These are phyloP conservation scores for Trichosporon coremiiforme DNA, from an alignment of 1,284 basidiomycete genomes.

Conservation along the genomic window DNA sequence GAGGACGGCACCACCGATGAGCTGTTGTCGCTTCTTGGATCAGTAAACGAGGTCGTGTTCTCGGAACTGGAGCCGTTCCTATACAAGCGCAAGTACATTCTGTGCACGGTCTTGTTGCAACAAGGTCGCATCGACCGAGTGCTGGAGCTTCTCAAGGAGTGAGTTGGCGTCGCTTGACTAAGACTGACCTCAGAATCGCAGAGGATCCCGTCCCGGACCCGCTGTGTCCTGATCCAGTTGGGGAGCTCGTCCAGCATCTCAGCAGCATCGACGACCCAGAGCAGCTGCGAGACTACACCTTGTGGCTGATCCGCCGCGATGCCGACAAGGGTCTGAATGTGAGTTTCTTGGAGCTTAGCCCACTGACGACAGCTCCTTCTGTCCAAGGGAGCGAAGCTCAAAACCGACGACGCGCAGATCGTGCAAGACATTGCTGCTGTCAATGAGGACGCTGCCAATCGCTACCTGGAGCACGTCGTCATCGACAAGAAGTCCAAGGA, in stretches of 20 bases:
- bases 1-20: conserved; percentile 66
- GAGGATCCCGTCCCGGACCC: conserved; percentile 70
- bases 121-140: conserved; percentile 65
- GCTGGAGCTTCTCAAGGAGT: conserved; percentile 73
- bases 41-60: conserved; percentile 64
- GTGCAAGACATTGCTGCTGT: conserved; percentile 50
- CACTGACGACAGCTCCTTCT: conserved; percentile 57
- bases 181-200: conserved; percentile 62
- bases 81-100: conserved; percentile 64
- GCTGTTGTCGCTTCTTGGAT: conserved; percentile 65
- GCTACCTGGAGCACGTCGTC: conserved; percentile 78
- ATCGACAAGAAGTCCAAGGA: conserved; percentile 64
- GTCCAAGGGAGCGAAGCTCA: conserved; percentile 59
- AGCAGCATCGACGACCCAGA: conserved; percentile 64
- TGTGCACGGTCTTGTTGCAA: conserved; percentile 67
- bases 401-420: conserved; percentile 56
- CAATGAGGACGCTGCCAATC: conserved; percentile 62
- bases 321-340: conserved; percentile 73
- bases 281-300: conserved; percentile 70
- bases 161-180: conserved; percentile 41
- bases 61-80: conserved; percentile 69
- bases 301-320: conserved; percentile 76
- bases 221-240: conserved; percentile 68
- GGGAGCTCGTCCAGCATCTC: conserved; percentile 68
- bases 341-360: conserved; percentile 28